Evolutionary conservation across 2,329 filamentous ascomycete species (phyloP).

Genomic region (Aspergillus candidus): DNA sequence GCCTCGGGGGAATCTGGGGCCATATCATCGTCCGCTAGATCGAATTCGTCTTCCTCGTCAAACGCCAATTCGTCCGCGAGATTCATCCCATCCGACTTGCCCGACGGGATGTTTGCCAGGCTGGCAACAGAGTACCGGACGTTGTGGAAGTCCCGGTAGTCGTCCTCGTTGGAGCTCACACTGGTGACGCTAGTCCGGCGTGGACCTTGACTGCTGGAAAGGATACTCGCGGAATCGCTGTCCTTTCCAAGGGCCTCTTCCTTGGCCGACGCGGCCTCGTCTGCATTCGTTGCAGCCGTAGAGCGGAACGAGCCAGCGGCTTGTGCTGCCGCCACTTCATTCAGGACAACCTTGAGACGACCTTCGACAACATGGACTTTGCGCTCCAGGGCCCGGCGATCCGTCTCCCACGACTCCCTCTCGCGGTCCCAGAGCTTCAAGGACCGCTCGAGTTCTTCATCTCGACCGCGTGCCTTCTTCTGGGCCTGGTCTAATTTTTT

Average conservation of each 20-base stretch:
- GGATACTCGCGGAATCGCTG: slow-evolving; percentile 66
- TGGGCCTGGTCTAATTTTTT: slow-evolving; percentile 71
- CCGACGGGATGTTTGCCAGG: slow-evolving; percentile 47
- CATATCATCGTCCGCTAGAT: slow-evolving; percentile 63
- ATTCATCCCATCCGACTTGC: slow-evolving; percentile 62
- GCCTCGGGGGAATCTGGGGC: slow-evolving; percentile 49
- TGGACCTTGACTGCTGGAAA: slow-evolving; percentile 59
- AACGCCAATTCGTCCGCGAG: slow-evolving; percentile 89
- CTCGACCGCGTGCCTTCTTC: slow-evolving; percentile 69
- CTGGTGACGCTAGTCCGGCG: slow-evolving; percentile 55
- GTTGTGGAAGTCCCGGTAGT: slow-evolving; percentile 48
- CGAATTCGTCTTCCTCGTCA: slow-evolving; percentile 64
- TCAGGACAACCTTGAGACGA: slow-evolving; percentile 73
- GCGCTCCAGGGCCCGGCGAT: slow-evolving; percentile 74
- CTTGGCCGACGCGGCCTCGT: slow-evolving; percentile 55
- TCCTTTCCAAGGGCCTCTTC: slow-evolving; percentile 52
- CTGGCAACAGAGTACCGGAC: slow-evolving; percentile 67
- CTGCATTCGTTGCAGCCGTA: slow-evolving; percentile 44
- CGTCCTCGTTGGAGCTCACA: slow-evolving; percentile 45
- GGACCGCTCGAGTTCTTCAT: slow-evolving; percentile 73
- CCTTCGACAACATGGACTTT: slow-evolving; percentile 86
- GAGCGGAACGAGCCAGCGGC: slow-evolving; percentile 24
- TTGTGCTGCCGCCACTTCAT: slow-evolving; percentile 60
- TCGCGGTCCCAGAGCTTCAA: slow-evolving; percentile 80
- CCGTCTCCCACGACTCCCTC: slow-evolving; percentile 76